Base-by-base conservation (phyloP, 257 asterid species). In the Mitragyna speciosa region DNA sequence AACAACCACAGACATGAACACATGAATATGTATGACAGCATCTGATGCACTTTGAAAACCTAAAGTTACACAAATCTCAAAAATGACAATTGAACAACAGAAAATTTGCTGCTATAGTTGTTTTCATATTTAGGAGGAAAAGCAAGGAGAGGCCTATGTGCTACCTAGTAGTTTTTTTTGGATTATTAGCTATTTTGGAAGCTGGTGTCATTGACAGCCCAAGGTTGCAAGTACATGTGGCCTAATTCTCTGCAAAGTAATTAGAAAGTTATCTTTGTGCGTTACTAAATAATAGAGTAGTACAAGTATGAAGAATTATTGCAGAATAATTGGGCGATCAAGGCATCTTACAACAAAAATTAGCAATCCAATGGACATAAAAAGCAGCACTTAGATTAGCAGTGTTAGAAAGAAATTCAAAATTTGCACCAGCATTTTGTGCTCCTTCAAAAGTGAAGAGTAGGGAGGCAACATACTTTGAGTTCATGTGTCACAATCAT, bases 401-500 rank as follows among this genome's bases (percentile, higher is more conserved):
- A 59, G 30, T 5, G n/a, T 12, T 2, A 22, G 22, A 22, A 11
- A 22, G 30, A 24, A 7, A 59, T 22, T 1, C 10, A 7, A 22
- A 59, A 59, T 14, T 59, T 59, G n/a, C 66, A 59, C 3, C 30
- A 59, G 30, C 66, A 59, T 1, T 59, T 22, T 59, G 12, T 6
- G 31, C 26, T 59, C 30, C 7, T 59, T 59, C 66, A 45, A 30
- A 54, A 24, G 17, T 39, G 6, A 43, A 39, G 47, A 73, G n/a
- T 19, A 78, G 47, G 76, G 69, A 48, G 77, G 1, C 5, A 33
- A 61, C 93, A 15, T 91, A 92, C 98, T 95, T 85, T 95, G 24
- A 95, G 87, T 84, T 91, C 99, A 65, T 95, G 93, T 14, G 98
- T 95, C 75, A 95, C 98, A 5, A 95, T 93, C 99, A 95, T 95